phyloP scores from a whole-genome alignment of 768 basidiomycete species.

The Trametes gibbosa region DNA sequence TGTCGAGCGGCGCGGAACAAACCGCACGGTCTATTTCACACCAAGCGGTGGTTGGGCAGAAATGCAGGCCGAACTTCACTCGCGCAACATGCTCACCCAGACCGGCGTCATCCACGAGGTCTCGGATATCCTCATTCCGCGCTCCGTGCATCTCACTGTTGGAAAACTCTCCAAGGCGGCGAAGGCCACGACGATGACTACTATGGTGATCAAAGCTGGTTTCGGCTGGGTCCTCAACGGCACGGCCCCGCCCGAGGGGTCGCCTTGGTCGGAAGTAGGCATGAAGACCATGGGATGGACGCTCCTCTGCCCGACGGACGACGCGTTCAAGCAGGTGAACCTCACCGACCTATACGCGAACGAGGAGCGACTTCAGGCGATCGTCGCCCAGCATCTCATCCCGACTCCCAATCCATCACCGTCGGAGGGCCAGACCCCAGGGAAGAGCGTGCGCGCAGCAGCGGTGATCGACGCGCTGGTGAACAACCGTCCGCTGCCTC shows the following conservation, averaged over 20 bases:
- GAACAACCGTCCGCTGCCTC: conserved; percentile 68
- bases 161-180: conserved; percentile 91
- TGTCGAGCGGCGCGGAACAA: conserved; percentile 53
- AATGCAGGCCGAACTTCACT: conserved; percentile 57
- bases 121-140: conserved; percentile 81
- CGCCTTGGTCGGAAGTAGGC: conserved; percentile 56
- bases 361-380: conserved; percentile 45
- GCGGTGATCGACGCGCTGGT: conserved; percentile 38
- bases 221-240: conserved; percentile 92
- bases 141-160: conserved; percentile 79
- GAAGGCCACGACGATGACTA: conserved; percentile 85
- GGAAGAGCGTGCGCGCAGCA: conserved; percentile 17
- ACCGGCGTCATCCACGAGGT: conserved; percentile 93
- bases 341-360: conserved; percentile 70
- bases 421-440: conserved; percentile 15
- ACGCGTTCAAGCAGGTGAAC: conserved; percentile 87
- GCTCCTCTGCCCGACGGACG: conserved; percentile 86
- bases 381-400: conserved; percentile 78
- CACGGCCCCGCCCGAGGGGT: conserved; percentile 68
- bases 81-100: conserved; percentile 71
- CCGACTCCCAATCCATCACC: conserved; percentile 36
- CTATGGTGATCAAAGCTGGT: conserved; percentile 78
- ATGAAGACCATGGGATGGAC: conserved; percentile 71
- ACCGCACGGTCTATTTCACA: conserved; percentile 44
- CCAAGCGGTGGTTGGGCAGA: conserved; percentile 80